These are phyloP conservation scores for Solanum aculeatissimum DNA, from an alignment of 305 asterid genomes.

Conservation along the genomic window DNA sequence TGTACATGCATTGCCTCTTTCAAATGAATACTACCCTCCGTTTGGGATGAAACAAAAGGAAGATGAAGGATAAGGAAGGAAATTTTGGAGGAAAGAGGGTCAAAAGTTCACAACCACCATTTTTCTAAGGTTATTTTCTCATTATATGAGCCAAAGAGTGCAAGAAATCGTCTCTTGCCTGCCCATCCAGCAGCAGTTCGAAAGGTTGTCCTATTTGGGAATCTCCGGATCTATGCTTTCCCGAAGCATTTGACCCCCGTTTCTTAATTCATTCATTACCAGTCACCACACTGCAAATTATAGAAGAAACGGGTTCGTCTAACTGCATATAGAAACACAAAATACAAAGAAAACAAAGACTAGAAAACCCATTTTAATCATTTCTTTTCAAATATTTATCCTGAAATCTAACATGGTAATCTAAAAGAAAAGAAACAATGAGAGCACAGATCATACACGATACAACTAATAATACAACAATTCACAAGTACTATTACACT, in stretches of 20 bases:
- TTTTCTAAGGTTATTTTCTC: background rate
- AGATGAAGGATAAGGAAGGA: background rate
- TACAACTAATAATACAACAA: background rate
- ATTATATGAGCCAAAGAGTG: background rate
- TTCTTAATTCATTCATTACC: background rate
- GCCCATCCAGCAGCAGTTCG: too few species aligned
- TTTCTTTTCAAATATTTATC: background rate
- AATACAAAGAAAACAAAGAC: background rate
- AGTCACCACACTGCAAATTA: background rate
- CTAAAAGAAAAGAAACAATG: background rate
- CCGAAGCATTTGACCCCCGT: background rate
- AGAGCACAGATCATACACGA: background rate
- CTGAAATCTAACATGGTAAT: background rate
- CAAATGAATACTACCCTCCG: background rate
- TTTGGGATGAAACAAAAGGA: background rate
- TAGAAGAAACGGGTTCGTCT: background rate
- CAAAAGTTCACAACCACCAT: background rate
- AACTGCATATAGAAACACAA: background rate
- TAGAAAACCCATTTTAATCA: background rate
- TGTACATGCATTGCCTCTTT: background rate
- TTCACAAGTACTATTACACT: background rate
- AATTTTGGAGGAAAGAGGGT: background rate
- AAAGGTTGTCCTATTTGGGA: too few species aligned
- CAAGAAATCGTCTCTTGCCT: too few species aligned
- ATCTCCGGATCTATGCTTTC: too few species aligned